Conservation (phyloP, 768 basidiomycete species). For the Calocybe gangraenosa region DNA sequence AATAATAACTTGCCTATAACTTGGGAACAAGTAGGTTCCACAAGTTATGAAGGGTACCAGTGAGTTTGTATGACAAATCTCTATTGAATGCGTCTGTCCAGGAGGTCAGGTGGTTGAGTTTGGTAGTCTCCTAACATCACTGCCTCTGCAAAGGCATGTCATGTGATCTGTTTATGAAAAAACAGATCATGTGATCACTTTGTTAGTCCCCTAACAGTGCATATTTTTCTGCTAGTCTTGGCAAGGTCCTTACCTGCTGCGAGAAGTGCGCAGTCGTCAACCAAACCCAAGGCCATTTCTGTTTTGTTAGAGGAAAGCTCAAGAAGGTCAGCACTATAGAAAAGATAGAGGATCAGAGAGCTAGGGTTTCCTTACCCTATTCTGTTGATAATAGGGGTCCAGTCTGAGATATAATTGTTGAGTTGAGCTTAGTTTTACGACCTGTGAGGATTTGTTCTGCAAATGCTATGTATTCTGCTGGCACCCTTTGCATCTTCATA, state of each 20-base stretch:
- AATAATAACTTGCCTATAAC: too few species aligned
- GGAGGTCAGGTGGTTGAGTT: too few species aligned
- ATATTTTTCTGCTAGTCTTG: too few species aligned
- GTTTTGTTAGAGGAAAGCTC: constrained; percentile 8
- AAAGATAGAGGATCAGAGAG: constrained; percentile 20
- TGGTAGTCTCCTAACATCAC: too few species aligned
- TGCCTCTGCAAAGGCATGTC: too few species aligned
- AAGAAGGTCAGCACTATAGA: constrained; percentile 20
- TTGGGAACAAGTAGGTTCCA: too few species aligned
- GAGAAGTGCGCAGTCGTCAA: constrained; percentile 16
- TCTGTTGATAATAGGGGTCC: constrained; percentile 14
- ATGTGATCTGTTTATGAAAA: too few species aligned
- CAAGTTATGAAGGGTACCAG: too few species aligned
- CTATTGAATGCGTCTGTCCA: too few species aligned
- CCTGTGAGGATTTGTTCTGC: constrained; percentile 14
- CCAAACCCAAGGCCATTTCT: constrained; percentile 8
- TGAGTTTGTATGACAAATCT: too few species aligned
- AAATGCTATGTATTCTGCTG: constrained; percentile 15
- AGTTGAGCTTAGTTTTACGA: constrained; percentile 20
- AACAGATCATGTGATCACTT: too few species aligned
- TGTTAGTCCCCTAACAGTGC: too few species aligned
- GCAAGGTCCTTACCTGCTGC: background rate
- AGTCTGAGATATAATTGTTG: constrained; percentile 21
- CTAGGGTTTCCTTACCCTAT: constrained; percentile 22
- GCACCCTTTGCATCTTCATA: constrained; percentile 18